Percentiles rank a stretch among this genome's conserved stretches.
Conservation (phyloP, 2,329 filamentous ascomycete species). For the Biscogniauxia mediterranea region DNA sequence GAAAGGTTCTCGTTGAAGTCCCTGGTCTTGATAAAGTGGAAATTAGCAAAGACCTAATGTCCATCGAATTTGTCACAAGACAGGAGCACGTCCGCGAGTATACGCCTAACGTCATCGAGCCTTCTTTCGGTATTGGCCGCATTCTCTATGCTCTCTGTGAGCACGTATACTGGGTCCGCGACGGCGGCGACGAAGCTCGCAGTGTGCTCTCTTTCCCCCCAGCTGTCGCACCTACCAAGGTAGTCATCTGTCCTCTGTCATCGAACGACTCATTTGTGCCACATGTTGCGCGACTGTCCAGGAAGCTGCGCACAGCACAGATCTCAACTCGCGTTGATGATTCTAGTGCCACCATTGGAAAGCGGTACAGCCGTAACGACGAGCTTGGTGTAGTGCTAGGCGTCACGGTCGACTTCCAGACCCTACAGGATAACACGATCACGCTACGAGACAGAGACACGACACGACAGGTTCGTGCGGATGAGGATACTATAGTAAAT, state of each 20-base stretch:
- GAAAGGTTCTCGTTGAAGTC: slow-evolving; percentile 76
- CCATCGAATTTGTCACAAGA: slow-evolving; percentile 79
- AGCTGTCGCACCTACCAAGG: slow-evolving; percentile 87
- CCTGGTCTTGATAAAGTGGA: slow-evolving; percentile 71
- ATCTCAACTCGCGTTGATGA: slow-evolving; percentile 87
- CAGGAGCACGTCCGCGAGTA: slow-evolving; percentile 85
- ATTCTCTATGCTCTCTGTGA: slow-evolving; percentile 93
- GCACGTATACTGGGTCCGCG: slow-evolving; percentile 91
- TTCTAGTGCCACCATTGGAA: slow-evolving; percentile 88
- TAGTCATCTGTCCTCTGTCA: slow-evolving; percentile 86
- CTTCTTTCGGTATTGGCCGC: slow-evolving; percentile 93
- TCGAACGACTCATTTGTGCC: slow-evolving; percentile 78
- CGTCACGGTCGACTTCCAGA: slow-evolving; percentile 95
- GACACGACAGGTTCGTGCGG: slow-evolving; percentile 84
- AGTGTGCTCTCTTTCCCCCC: slow-evolving; percentile 78
- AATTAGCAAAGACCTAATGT: slow-evolving; percentile 74
- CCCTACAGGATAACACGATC: slow-evolving; percentile 79
- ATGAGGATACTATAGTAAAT: slow-evolving; percentile 73
- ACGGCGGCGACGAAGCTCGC: slow-evolving; percentile 76
- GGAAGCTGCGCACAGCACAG: slow-evolving; percentile 71
- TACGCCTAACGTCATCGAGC: slow-evolving; percentile 94
- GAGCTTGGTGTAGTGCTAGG: slow-evolving; percentile 93
- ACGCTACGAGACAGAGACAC: slow-evolving; percentile 89
- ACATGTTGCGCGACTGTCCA: slow-evolving; percentile 69
- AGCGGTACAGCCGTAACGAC: slow-evolving; percentile 92